These are phyloP conservation scores for Fusarium marasasianum DNA, from an alignment of 2,329 filamentous ascomycete genomes.

Conservation along the genomic window DNA sequence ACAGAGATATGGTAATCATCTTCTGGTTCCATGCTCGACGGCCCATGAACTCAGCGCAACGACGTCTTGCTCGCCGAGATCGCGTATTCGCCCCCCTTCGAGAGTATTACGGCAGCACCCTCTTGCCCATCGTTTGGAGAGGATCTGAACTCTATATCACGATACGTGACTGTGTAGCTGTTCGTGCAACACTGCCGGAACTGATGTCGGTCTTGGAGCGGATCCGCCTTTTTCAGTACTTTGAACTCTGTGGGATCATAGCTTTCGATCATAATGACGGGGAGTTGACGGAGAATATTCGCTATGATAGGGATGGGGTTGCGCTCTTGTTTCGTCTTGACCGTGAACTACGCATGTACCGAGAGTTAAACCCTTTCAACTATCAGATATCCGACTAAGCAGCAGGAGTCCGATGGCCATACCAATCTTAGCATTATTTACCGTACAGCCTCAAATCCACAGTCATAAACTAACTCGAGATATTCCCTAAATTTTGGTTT, in stretches of 20 bases:
- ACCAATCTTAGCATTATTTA: too few relatives aligned
- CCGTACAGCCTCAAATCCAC: too few relatives aligned
- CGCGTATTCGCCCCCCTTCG: background rate
- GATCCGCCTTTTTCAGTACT: background rate
- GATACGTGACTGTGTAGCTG: background rate
- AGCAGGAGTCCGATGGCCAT: too few relatives aligned
- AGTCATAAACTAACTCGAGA: too few relatives aligned
- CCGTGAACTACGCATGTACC: background rate
- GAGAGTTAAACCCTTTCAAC: background rate
- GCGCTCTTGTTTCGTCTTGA: background rate
- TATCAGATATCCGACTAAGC: background rate
- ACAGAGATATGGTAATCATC: background rate
- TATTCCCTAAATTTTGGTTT: too few relatives aligned
- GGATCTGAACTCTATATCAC: background rate
- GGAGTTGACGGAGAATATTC: background rate
- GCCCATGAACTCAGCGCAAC: background rate
- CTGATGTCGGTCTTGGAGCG: background rate
- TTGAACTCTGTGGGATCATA: background rate
- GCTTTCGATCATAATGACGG: background rate
- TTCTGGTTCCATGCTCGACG: background rate
- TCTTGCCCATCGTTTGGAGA: background rate
- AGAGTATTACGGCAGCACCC: background rate
- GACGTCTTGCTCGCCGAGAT: background rate
- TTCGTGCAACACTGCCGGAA: background rate
- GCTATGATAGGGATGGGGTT: background rate